These are phyloP conservation scores for Biscogniauxia mediterranea DNA, from an alignment of 2,329 filamentous ascomycete species.

Conservation along the genomic window DNA sequence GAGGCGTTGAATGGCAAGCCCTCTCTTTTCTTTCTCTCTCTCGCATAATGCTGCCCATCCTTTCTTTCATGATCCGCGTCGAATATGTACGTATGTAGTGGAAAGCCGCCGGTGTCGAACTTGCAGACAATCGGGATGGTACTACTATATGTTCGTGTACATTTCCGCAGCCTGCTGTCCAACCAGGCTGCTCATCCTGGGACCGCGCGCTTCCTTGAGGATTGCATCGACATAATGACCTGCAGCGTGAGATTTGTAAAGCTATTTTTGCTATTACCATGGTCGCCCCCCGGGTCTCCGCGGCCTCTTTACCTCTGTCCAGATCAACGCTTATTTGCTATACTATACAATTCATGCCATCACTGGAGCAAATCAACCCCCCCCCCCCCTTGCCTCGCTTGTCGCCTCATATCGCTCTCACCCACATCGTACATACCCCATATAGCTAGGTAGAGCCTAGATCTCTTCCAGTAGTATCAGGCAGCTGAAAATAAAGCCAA, in stretches of 20 bases:
- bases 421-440: background rate
- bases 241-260: conserved; percentile 3
- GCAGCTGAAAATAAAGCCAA: background rate
- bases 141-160: background rate
- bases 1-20: background rate
- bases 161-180: background rate
- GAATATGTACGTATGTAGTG: background rate
- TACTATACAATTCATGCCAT: background rate
- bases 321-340: background rate
- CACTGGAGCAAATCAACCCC: background rate
- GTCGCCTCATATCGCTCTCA: background rate
- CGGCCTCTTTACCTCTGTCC: background rate
- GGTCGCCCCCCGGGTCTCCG: background rate
- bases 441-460: background rate
- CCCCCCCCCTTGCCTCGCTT: background rate
- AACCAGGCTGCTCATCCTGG: background rate
- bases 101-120: background rate
- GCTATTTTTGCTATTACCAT: background rate
- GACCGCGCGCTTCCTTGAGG: conserved; percentile 1
- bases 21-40: background rate
- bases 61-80: background rate
- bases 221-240: conserved; percentile 3
- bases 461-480: background rate
- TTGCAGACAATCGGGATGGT: background rate
- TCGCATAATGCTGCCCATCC: background rate